Evolutionary conservation across 169 alveolate species (phyloP).

Genomic region (Babesia ovata): DNA sequence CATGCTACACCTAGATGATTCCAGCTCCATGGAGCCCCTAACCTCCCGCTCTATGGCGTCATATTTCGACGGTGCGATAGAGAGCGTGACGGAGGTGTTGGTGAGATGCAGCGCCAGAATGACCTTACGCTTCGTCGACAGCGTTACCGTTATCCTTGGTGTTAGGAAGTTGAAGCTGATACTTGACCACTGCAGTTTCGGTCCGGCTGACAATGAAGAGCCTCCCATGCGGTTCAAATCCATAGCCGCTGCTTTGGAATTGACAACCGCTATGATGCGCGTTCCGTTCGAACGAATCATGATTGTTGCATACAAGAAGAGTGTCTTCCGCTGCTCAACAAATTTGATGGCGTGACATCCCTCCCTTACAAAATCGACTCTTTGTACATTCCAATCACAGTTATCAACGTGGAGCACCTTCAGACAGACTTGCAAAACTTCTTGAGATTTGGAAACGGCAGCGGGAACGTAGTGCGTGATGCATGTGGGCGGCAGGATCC

Average conservation of each 20-base stretch:
- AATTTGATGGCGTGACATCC: slow-evolving; percentile 19
- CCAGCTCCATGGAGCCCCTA: slow-evolving; percentile 37
- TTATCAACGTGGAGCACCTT: slow-evolving; percentile 36
- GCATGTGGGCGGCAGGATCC: slow-evolving; percentile 52
- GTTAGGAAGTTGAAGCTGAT: slow-evolving; percentile 62
- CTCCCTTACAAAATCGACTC: slow-evolving; percentile 22
- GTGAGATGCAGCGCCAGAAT: slow-evolving; percentile 74
- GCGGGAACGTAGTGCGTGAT: slow-evolving; percentile 54
- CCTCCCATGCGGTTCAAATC: slow-evolving; percentile 33
- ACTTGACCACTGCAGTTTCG: slow-evolving; percentile 50
- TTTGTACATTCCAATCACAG: slow-evolving; percentile 30
- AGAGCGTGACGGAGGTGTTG: slow-evolving; percentile 49
- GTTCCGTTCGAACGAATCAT: slow-evolving; percentile 40
- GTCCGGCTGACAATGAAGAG: slow-evolving; percentile 6
- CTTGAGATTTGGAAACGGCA: slow-evolving; percentile 17
- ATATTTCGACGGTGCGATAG: slow-evolving; percentile 62
- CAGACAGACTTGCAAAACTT: slow-evolving; percentile 22
- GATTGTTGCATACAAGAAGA: slow-evolving; percentile 14
- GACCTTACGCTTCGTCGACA: slow-evolving; percentile 73
- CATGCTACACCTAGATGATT: slow-evolving; percentile 23
- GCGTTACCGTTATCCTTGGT: slow-evolving; percentile 75
- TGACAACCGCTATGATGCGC: slow-evolving; percentile 22
- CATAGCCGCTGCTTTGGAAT: slow-evolving; percentile 30
- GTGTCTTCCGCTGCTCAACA: background rate
- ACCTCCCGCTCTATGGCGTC: slow-evolving; percentile 17